These are phyloP conservation scores for Diplodia sapinea DNA, from an alignment of 2,329 filamentous ascomycete species.

Conservation along the genomic window DNA sequence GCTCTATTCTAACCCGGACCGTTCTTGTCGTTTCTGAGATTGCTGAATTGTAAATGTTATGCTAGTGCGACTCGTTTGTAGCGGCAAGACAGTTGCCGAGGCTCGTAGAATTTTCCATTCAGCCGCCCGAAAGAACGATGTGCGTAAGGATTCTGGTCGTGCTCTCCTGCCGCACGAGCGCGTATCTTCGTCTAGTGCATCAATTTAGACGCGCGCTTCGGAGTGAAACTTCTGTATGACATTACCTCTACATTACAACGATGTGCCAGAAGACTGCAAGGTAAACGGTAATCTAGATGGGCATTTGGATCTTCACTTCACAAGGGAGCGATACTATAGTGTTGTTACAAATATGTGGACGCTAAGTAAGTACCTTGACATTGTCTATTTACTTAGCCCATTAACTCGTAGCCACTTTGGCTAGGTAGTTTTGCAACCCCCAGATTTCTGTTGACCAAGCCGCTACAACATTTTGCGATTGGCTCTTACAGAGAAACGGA, in stretches of 20 bases:
- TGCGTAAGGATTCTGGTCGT: neutral
- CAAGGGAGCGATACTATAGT: neutral
- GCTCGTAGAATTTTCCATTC: slow-evolving; percentile 1
- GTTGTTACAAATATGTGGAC: neutral
- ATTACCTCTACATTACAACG: neutral
- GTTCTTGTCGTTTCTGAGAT: slow-evolving; percentile 1
- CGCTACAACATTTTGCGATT: neutral
- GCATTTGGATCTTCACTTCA: neutral
- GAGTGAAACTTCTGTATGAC: neutral
- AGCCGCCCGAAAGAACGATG: neutral
- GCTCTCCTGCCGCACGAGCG: neutral
- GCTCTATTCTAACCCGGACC: neutral
- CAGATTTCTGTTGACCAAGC: neutral
- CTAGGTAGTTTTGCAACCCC: neutral
- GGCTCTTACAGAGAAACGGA: too few species aligned
- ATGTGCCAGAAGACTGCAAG: neutral
- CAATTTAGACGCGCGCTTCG: neutral
- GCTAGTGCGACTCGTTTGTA: neutral
- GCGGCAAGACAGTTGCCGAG: neutral
- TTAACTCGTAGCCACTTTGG: neutral
- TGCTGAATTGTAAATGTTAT: slow-evolving; percentile 9
- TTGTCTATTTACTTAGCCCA: neutral
- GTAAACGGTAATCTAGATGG: neutral
- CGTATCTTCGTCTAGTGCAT: neutral
- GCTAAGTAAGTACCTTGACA: neutral